Conservation (phyloP, 2,329 filamentous ascomycete species). For the Colletotrichum incanum region DNA sequence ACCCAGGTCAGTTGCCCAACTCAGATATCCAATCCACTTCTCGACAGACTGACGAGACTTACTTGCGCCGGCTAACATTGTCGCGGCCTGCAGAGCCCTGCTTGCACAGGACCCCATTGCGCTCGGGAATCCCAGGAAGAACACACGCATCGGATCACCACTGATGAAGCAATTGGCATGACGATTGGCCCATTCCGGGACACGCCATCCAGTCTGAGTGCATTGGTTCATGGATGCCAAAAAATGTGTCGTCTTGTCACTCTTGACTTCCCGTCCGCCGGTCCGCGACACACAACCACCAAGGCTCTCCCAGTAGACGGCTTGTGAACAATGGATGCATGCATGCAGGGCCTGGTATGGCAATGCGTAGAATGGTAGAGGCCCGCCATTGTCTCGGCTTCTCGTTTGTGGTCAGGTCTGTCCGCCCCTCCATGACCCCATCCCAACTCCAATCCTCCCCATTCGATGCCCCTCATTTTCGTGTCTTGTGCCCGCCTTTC, state of each 20-base stretch:
- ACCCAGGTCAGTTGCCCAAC: not conserved
- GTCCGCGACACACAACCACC: constrained; percentile 11
- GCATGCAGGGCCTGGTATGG: constrained; percentile 12
- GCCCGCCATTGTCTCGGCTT: constrained; percentile 1
- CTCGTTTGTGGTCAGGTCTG: constrained; percentile 11
- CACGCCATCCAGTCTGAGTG: constrained; percentile 5
- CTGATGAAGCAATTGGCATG: constrained; percentile 18
- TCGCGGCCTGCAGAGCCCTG: constrained; percentile 12
- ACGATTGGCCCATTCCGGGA: constrained; percentile 25
- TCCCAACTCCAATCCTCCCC: constrained; percentile 30
- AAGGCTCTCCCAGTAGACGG: not conserved
- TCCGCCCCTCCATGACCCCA: constrained; percentile 36
- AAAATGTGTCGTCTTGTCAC: constrained; percentile 10
- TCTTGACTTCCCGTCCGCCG: constrained; percentile 20
- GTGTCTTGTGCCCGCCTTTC: constrained; percentile 39
- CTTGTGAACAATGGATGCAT: constrained; percentile 1
- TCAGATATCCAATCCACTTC: constrained; percentile 1
- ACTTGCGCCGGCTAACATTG: constrained; percentile 18
- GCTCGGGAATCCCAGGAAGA: constrained; percentile 30
- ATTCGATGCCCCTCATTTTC: constrained; percentile 40
- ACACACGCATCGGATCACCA: constrained; percentile 19
- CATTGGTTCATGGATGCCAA: constrained; percentile 14
- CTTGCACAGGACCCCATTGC: constrained; percentile 16
- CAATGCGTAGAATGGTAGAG: constrained; percentile 13
- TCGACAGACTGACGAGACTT: constrained; percentile 10